Conservation (phyloP, 768 basidiomycete species). For the Cantharellus cinnabarinus region DNA sequence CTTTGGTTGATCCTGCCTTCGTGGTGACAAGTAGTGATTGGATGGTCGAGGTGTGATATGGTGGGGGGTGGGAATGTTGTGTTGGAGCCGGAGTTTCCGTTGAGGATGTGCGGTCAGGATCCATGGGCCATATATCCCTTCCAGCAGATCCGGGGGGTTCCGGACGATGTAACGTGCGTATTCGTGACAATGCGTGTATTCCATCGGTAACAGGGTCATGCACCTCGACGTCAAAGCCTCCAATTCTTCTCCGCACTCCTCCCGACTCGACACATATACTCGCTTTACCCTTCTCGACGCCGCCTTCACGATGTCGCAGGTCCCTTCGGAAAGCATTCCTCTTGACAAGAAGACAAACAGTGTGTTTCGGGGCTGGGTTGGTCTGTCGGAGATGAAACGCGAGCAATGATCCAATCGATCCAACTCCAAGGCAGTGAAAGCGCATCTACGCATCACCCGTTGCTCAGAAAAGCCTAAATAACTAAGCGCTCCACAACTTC, state of each 20-base stretch:
- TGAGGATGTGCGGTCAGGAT: too few relatives aligned
- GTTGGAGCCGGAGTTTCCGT: neutral
- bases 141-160: neutral
- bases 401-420: slow-evolving; percentile 65
- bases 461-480: too few relatives aligned
- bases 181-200: neutral
- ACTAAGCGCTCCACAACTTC: too few relatives aligned
- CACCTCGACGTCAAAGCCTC: slow-evolving; percentile 13
- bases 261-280: slow-evolving; percentile 10
- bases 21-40: slow-evolving; percentile 63
- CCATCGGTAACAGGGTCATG: slow-evolving; percentile 3
- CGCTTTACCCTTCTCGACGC: neutral
- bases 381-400: slow-evolving; percentile 54
- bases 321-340: slow-evolving; percentile 2
- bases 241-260: slow-evolving; percentile 7
- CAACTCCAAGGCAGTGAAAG: slow-evolving; percentile 59
- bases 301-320: neutral
- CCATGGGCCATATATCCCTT: too few relatives aligned
- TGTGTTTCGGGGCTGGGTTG: slow-evolving; percentile 26
- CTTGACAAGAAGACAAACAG: slow-evolving; percentile 51
- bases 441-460: slow-evolving; percentile 26
- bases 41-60: neutral
- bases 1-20: slow-evolving; percentile 48
- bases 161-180: neutral
- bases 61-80: neutral